Evolutionary conservation across 2,329 filamentous ascomycete genomes (phyloP).

Genomic region (Monosporascus sp.): DNA sequence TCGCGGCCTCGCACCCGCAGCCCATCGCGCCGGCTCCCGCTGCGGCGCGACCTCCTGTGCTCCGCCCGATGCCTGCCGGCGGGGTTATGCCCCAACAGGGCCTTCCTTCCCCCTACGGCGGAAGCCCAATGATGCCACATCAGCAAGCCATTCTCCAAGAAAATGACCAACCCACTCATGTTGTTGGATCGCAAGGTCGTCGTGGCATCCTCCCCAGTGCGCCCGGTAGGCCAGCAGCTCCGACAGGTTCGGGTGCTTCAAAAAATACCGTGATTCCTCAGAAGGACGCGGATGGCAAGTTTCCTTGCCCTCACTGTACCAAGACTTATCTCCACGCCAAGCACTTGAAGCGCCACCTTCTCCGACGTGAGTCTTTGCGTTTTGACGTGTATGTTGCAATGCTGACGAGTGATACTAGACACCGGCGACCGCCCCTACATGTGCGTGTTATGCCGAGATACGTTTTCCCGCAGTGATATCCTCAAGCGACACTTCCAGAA

Average conservation of each 20-base stretch:
- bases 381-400: background rate
- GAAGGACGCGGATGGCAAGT: slow-evolving; percentile 97
- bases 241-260: slow-evolving; percentile 60
- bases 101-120: slow-evolving; percentile 56
- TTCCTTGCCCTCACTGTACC: slow-evolving; percentile 94
- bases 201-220: slow-evolving; percentile 88
- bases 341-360: slow-evolving; percentile 91
- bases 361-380: slow-evolving; percentile 72
- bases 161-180: slow-evolving; percentile 71
- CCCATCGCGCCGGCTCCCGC: slow-evolving; percentile 69
- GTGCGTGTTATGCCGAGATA: slow-evolving; percentile 96
- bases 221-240: slow-evolving; percentile 75
- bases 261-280: slow-evolving; percentile 83
- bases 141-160: slow-evolving; percentile 52
- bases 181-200: slow-evolving; percentile 90
- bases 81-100: slow-evolving; percentile 56
- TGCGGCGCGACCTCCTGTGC: slow-evolving; percentile 52
- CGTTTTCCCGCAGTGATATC: slow-evolving; percentile 96
- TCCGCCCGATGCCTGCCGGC: slow-evolving; percentile 67
- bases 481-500: slow-evolving; percentile 99
- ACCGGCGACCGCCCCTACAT: slow-evolving; percentile 97
- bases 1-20: slow-evolving; percentile 65
- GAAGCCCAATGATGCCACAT: slow-evolving; percentile 48
- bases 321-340: slow-evolving; percentile 98
- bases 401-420: slow-evolving; percentile 49